Conservation (phyloP, 495 filamentous ascomycete genomes). For the Parmelia sp. region DNA sequence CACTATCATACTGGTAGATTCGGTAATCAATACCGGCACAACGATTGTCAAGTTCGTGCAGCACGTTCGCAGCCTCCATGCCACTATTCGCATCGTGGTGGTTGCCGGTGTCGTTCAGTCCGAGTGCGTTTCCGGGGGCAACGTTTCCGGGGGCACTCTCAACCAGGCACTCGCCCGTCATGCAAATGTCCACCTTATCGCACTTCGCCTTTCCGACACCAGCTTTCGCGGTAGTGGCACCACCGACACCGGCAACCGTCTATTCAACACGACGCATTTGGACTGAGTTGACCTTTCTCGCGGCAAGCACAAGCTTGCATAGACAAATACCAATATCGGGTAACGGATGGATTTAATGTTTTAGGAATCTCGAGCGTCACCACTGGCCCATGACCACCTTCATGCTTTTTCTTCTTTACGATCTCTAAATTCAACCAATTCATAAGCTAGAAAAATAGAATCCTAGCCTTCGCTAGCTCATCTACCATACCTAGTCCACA, state of each 20-base stretch:
- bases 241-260: conserved; percentile 54
- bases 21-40: conserved; percentile 54
- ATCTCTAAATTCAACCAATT: background rate
- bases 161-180: conserved; percentile 26
- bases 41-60: conserved; percentile 48
- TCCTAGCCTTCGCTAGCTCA: background rate
- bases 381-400: too few species aligned
- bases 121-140: conserved; percentile 31
- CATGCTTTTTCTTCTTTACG: background rate
- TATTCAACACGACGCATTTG: conserved; percentile 52
- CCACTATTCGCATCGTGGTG: conserved; percentile 46
- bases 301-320: conserved; percentile 7
- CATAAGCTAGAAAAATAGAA: background rate
- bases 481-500: too few species aligned
- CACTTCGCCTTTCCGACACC: conserved; percentile 50
- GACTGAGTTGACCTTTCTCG: conserved; percentile 16
- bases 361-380: too few species aligned
- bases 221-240: conserved; percentile 46
- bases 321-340: background rate
- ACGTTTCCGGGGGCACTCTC: conserved; percentile 29
- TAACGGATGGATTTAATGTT: too few species aligned
- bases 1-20: conserved; percentile 54
- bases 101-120: conserved; percentile 53
- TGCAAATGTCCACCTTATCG: conserved; percentile 38
- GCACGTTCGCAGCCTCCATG: conserved; percentile 41